Base-by-base conservation (phyloP, 2,329 filamentous ascomycete species). In the Setomelanomma holmii region DNA sequence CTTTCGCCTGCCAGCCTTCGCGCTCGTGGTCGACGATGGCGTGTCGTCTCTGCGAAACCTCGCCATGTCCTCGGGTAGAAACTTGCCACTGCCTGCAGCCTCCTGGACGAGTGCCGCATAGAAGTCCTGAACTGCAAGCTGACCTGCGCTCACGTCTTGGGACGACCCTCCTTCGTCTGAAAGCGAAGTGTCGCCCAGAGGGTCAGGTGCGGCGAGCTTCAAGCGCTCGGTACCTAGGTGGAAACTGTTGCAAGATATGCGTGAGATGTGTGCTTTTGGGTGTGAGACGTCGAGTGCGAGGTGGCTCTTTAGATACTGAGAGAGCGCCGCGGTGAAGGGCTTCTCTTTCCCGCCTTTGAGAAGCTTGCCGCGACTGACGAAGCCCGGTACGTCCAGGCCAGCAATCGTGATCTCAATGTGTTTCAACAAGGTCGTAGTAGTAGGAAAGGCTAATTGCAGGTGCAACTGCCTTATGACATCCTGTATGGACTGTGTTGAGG, bases 371-470 rank as follows among this genome's bases (percentile, higher is more conserved):
- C 65, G 65, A 6, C 34, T 49, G 36, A 75, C 55, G 49, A 76
- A 76, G 14, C 60, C 61, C 1, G 70, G 56, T 5, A 80, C 55
- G 56, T 81, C 76, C n/a, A 70, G 64, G 39, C 66, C 63, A 2
- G 73, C 60, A 45, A 80, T 74, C n/a, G 74, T 73, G 40, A 81
- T 68, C 27, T 79, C 76, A 33, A 80, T 63, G 39, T 71, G 72
- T 50, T 78, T 78, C 33, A 81, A 64, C 5, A 71, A 49, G 1
- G 56, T 58, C 1, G 69, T 67, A 5, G 56, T 58, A 11, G 49
- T 61, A 2, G 68, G 66, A 23, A 75, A 76, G 27, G 67, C 56
- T 12, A 76, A 62, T 44, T 75, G 73, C 14, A 76, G 47, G 19
- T 70, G 66, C n/a, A 76, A 56, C 45, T 70, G 65, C 8, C 67